Base-by-base conservation (phyloP, 176 grass and related monocot species). In the Miscanthus lutarioriparius region DNA sequence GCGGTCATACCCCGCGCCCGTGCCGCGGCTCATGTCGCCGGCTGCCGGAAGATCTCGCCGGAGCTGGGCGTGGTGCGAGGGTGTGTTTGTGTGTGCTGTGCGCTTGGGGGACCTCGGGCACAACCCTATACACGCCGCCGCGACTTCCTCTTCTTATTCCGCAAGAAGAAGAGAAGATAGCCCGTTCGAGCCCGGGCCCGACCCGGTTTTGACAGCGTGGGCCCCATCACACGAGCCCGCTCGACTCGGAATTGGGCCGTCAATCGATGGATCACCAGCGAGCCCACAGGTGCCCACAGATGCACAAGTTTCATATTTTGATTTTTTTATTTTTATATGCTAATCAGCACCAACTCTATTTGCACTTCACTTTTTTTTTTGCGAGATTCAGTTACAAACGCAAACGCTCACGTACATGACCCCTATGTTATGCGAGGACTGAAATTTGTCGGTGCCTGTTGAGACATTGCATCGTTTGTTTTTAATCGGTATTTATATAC, bases 1-100 rank as follows among this genome's bases (percentile, higher is more conserved):
- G 85, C 96, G 96, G 92, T 98, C 96, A 49, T 98, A 98, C 2
- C 96, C 96, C 53, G 96, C 96, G 80, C 96, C 96, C 17, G 91
- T 90, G 27, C 92, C 92, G 76, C 92, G 82, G 68, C 92, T 95
- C 92, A 95, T 95, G 30, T 83, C 84, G 58, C 37, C n/a, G 83
- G 47, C 26, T 79, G 74, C 88, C 49, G 83, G 69, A 80, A 72
- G 87, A 82, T 80, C 81, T 83, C 84, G 51, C 70, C 76, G 77
- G 79, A 86, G 74, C 38, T 28, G 10, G 5, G 48, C 19, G 62
- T 3, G 16, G 39, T 71, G 62, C 19, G 19, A 17, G 10, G 22
- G 56, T 33, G 32, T 41, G 39, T 1, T 43, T 75, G 27, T 58
- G 28, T 23, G 45, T 5, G 49, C 20, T 76, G 54, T 10, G 65